Base-by-base conservation (phyloP, 768 basidiomycete species). In the Pisolithus marmoratus region DNA sequence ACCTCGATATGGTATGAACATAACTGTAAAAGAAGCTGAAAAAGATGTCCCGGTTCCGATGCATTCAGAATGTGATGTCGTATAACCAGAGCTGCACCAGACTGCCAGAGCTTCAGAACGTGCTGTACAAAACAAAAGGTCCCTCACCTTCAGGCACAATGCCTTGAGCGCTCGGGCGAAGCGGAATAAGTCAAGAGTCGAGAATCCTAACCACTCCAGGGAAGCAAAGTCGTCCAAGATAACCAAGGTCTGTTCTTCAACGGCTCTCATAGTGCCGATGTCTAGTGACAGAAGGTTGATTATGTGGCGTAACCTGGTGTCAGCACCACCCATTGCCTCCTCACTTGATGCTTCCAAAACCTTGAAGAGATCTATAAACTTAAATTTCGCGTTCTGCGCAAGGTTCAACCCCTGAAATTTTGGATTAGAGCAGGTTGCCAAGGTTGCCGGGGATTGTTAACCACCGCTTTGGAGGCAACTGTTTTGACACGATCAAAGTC, bases 1-100 rank as follows among this genome's bases (percentile, higher is more conserved):
- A 90, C 83, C 52, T 90, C 88, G 4, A 90, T 58, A 58, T 89
- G 87, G 56, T 84, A 84, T 3, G 81, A 72, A 56, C 79, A 83
- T 3, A 85, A 63, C 49, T 87, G 84, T 19, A 83, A 67, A 20
- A 90, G 68, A 27, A 74, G 69, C 29, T 76, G 75, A 48, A 87
- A 77, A 1, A 87, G 63, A 34, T 81, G 75, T 57, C 88, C 85
- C 0, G 78, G 76, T 49, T 83, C 82, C 38, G 67, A 67, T 29
- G 75, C 74, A 4, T 78, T 79, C 22, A 70, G 60, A 43, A 81
- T 65, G 55, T 90, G 87, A 58, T 87, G 82, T 43, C 86, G 78
- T 47, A 88, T 70, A 45, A 88, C 58, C 2, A 90, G 65, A 1
- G 80, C 78, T 5, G 79, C 74, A 14, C 75, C 70, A 8, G 61